Conservation (phyloP, 106 monocot genomes). For the Dioscorea zingiberensis region DNA sequence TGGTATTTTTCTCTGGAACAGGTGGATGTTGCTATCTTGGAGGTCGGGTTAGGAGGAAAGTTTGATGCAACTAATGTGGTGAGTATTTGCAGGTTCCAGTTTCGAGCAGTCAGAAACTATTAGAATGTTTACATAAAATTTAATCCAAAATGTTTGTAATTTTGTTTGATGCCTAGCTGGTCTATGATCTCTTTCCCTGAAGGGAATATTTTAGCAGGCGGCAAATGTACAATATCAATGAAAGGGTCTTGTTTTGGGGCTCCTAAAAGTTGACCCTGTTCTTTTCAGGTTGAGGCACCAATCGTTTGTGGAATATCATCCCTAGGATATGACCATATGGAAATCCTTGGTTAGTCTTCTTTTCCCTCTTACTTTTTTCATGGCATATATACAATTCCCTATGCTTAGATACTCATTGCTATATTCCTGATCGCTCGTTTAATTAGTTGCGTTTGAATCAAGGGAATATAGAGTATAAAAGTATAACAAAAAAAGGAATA, state of each 20-base stretch:
- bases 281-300: slow-evolving; percentile 66
- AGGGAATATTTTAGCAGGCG: too few relatives aligned
- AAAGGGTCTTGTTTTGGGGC: background rate
- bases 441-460: too few relatives aligned
- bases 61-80: slow-evolving; percentile 82
- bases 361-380: too few relatives aligned
- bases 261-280: background rate
- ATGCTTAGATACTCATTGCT: too few relatives aligned
- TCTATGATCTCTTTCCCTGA: background rate
- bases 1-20: slow-evolving; percentile 3
- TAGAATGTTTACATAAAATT: background rate
- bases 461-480: too few relatives aligned
- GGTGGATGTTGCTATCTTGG: slow-evolving; percentile 75
- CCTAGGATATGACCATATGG: slow-evolving; percentile 95
- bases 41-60: slow-evolving; percentile 72
- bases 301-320: slow-evolving; percentile 95
- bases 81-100: background rate
- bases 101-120: background rate
- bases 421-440: too few relatives aligned
- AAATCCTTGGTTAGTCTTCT: slow-evolving; percentile 78
- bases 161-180: background rate
- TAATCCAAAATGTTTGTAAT: too few relatives aligned
- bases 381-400: too few relatives aligned
- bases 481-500: too few relatives aligned
- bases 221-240: background rate